These are phyloP conservation scores for Conticribra guillardii DNA, from an alignment of 108 stramenopile species.

Conservation along the genomic window DNA sequence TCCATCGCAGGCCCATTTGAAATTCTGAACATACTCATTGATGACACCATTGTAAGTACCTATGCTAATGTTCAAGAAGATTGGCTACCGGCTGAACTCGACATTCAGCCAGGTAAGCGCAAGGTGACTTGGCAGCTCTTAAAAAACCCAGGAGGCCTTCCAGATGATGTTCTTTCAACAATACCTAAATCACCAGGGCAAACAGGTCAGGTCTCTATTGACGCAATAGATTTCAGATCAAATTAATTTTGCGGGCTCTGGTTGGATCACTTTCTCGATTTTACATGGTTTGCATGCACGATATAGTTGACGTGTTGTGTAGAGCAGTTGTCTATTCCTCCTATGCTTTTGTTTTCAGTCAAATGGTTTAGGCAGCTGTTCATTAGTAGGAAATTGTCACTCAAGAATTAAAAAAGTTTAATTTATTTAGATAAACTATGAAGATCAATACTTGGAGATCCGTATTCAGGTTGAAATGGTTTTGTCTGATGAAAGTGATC, in stretches of 20 bases:
- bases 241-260: neutral
- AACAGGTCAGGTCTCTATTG: conserved; percentile 43
- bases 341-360: no score
- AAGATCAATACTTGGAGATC: neutral
- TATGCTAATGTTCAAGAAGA: conserved; percentile 16
- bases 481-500: conserved; percentile 31
- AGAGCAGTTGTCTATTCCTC: no score
- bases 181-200: conserved; percentile 22
- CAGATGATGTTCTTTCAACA: conserved; percentile 19
- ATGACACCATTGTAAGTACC: conserved; percentile 19
- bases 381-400: no score
- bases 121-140: conserved; percentile 37
- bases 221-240: conserved; percentile 33
- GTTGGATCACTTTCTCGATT: no score
- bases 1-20: conserved; percentile 37
- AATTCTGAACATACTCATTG: conserved; percentile 27
- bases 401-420: no score
- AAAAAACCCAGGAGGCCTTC: conserved; percentile 42
- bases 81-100: conserved; percentile 25
- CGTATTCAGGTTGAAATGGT: neutral
- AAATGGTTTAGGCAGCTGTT: no score
- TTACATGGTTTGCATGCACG: no score
- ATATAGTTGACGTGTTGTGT: no score
- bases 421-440: neutral
- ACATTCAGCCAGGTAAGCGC: conserved; percentile 49